phyloP scores from a whole-genome alignment of 495 filamentous ascomycete species.

The Bathelium albidoporum region DNA sequence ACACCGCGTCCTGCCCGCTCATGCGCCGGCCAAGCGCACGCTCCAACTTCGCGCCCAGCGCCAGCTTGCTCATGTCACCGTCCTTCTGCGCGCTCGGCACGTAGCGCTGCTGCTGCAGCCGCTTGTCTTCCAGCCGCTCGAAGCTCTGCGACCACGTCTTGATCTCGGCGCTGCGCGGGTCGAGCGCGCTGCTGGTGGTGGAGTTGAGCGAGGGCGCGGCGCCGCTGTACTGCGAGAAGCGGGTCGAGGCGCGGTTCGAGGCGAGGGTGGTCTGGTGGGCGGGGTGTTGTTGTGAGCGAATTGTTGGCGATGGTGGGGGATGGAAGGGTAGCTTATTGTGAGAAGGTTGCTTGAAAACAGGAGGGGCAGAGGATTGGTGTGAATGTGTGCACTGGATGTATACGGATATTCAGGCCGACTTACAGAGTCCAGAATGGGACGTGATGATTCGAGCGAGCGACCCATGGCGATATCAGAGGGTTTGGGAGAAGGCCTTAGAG shows the following conservation, averaged over 20 bases:
- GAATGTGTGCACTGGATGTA: too few relatives aligned
- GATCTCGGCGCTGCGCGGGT: constrained; percentile 59
- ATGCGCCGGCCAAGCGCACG: constrained; percentile 82
- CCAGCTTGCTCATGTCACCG: constrained; percentile 78
- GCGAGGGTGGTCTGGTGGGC: neutral
- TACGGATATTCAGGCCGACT: too few relatives aligned
- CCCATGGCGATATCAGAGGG: neutral
- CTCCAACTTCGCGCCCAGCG: constrained; percentile 87
- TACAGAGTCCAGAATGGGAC: neutral
- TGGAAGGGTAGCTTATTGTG: neutral
- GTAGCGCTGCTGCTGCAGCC: constrained; percentile 74
- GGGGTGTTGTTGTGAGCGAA: neutral
- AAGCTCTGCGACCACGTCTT: constrained; percentile 71
- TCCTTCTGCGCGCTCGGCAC: constrained; percentile 70
- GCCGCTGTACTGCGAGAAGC: constrained; percentile 72
- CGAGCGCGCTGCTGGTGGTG: constrained; percentile 47
- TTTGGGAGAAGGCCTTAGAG: neutral
- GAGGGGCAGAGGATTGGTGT: neutral
- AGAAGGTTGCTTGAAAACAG: too few relatives aligned
- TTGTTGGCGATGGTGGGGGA: neutral
- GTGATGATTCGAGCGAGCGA: neutral
- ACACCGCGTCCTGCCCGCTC: constrained; percentile 83
- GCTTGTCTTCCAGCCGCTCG: constrained; percentile 85
- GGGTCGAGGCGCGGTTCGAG: constrained; percentile 40
- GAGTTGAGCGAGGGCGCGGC: constrained; percentile 52